Percentiles rank a stretch among this genome's conserved stretches.
phyloP scores from a whole-genome alignment of 1,284 basidiomycete genomes.

The Coniophora puteana region DNA sequence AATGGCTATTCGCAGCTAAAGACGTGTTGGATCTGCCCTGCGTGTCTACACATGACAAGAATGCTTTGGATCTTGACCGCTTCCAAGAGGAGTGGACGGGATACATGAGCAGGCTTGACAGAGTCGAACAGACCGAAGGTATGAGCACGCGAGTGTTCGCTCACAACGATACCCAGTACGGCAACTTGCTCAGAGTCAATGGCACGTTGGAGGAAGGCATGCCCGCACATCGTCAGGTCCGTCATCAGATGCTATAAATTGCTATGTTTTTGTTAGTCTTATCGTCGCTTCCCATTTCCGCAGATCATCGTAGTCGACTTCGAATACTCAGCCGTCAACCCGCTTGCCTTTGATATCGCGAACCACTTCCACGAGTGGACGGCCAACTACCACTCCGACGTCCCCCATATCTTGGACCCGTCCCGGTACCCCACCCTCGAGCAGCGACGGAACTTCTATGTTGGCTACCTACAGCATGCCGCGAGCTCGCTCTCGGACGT shows the following conservation, averaged over 20 bases:
- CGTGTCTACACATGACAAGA: conserved; percentile 38
- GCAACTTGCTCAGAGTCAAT: conserved; percentile 80
- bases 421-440: conserved; percentile 69
- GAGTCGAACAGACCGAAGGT: conserved; percentile 51
- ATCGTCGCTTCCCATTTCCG: too few species aligned
- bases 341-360: conserved; percentile 89
- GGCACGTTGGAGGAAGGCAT: conserved; percentile 42
- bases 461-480: conserved; percentile 69
- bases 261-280: neutral
- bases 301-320: conserved; percentile 94
- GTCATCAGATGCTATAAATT: conserved; percentile 22
- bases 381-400: conserved; percentile 77
- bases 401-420: conserved; percentile 71
- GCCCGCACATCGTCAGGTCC: conserved; percentile 68
- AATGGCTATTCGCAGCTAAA: conserved; percentile 63
- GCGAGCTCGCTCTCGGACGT: conserved; percentile 25
- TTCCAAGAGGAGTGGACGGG: conserved; percentile 63
- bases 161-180: conserved; percentile 94
- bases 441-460: conserved; percentile 81
- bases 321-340: conserved; percentile 89
- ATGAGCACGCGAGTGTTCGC: conserved; percentile 69
- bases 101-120: conserved; percentile 68
- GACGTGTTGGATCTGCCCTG: conserved; percentile 57
- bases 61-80: conserved; percentile 55
- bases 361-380: conserved; percentile 98